Evolutionary conservation across 257 asterid genomes (phyloP), one percentile per base, ranked within the genome.

Genomic region (Lavandula angustifolia): DNA sequence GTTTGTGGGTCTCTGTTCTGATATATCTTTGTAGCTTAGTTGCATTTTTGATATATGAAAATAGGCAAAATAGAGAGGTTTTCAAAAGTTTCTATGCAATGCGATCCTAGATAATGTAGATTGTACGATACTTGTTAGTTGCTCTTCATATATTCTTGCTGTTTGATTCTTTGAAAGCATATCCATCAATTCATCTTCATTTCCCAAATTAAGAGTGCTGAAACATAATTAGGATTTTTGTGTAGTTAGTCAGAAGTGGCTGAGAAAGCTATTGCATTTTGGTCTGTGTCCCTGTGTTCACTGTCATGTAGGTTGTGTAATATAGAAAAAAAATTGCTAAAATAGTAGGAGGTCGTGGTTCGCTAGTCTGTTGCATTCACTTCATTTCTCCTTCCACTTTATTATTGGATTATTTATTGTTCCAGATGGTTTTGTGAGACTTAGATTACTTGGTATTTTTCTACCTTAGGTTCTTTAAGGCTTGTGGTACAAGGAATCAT

Each of bases 11-110:
- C 46, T 51, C 34, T 60, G 27, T 43, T 70, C 40, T 51, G 38
- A 62, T 61, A 44, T 75, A 46, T 32, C 59, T 67, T 41, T 52
- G 10, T 46, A 60, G 43, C 32, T 64, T 60, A 47, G 12, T 72
- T 51, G 2, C 9, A 49, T 49, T 42, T 53, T 58, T 54, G 58
- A 17, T 62, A 38, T 50, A 35, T 34, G 54, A 62, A 60, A n/a
- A 35, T 10, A 42, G 37, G 48, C 47, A 31, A 13, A 7, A 17
- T 54, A 16, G 43, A 47, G 31, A 61, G 38, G 18, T 54, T 44
- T 56, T 60, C 16, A 13, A 62, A 38, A 1, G 43, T 32, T 60
- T 32, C n/a, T 62, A 8, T n/a, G 44, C 13, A 22, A 7, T 40
- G 9, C 37, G 52, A 35, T 49, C 38, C 22, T n/a, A 22, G 44